phyloP scores from a whole-genome alignment of 2,329 filamentous ascomycete species.

The Scedosporium apiospermum region DNA sequence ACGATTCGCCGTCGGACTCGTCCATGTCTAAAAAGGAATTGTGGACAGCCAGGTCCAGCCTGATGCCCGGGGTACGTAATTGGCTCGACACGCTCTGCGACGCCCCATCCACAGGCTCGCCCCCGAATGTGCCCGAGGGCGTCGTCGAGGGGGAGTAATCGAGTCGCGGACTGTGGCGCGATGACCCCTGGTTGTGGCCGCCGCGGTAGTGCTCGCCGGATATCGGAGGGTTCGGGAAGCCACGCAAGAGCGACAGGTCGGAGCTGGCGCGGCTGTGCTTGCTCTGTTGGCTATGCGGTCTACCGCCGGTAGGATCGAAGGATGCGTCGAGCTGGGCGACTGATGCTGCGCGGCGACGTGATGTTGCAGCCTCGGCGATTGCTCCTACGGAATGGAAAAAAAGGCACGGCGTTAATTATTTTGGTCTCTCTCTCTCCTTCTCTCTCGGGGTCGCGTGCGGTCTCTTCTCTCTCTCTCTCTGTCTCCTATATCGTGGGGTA shows the following conservation, averaged over 20 bases:
- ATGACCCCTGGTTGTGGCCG: neutral
- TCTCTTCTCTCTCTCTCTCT: too few relatives aligned
- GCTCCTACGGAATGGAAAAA: conserved; percentile 15
- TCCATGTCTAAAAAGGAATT: conserved; percentile 58
- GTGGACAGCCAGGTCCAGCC: conserved; percentile 36
- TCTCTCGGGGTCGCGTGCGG: too few relatives aligned
- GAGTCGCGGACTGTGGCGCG: conserved; percentile 31
- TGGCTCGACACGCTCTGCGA: conserved; percentile 8
- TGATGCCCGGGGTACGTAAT: conserved; percentile 42
- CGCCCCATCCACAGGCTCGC: conserved; percentile 20
- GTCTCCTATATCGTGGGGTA: neutral
- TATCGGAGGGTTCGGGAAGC: conserved; percentile 38
- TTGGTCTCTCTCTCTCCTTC: too few relatives aligned
- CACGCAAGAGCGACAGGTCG: conserved; percentile 53
- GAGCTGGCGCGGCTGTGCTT: conserved; percentile 64
- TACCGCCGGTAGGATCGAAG: conserved; percentile 33
- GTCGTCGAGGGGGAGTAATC: conserved; percentile 21
- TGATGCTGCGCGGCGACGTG: conserved; percentile 49
- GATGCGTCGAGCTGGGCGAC: conserved; percentile 51
- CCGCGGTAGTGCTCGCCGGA: conserved; percentile 26
- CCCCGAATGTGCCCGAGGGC: conserved; percentile 20
- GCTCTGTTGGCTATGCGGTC: conserved; percentile 51
- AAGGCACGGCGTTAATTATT: neutral
- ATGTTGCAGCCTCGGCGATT: conserved; percentile 30
- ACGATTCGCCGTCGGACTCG: conserved; percentile 60